Percentiles rank a stretch among this genome's conserved stretches.
Conservation (phyloP, 192 early-diverging fungal genomes). For the Backusella psychrophila region DNA sequence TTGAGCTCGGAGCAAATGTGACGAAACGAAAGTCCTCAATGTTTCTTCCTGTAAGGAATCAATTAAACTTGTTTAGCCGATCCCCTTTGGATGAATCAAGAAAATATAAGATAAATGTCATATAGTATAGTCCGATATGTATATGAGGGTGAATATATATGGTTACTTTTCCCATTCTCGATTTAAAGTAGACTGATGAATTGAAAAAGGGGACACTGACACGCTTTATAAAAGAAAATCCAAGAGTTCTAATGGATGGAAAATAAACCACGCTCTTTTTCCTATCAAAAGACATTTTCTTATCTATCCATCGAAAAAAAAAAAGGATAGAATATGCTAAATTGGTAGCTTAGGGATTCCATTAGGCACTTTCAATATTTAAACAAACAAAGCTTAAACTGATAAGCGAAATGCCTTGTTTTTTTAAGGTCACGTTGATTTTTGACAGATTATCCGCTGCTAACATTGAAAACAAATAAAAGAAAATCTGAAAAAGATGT, state of each 20-base stretch:
- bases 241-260: not conserved
- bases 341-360: not conserved
- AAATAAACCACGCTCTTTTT: not conserved
- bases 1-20: no score
- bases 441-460: no score
- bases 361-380: not conserved
- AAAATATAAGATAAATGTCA: not conserved
- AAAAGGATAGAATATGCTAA: not conserved
- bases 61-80: no score
- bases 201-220: not conserved
- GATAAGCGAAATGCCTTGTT: not conserved
- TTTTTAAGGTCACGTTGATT: not conserved
- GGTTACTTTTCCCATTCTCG: not conserved
- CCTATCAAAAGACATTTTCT: not conserved
- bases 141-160: no score
- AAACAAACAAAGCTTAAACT: not conserved
- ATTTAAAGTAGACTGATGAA: not conserved
- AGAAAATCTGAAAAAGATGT: not conserved
- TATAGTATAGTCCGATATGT: not conserved
- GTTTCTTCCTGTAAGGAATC: no score
- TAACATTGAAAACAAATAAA: not conserved
- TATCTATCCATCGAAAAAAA: not conserved
- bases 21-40: no score
- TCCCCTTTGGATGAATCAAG: not conserved
- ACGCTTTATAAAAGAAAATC: not conserved